Evolutionary conservation across 306 rosid genomes (phyloP), one percentile per base, ranked within the genome.

Genomic region (Cicer bijugum): DNA sequence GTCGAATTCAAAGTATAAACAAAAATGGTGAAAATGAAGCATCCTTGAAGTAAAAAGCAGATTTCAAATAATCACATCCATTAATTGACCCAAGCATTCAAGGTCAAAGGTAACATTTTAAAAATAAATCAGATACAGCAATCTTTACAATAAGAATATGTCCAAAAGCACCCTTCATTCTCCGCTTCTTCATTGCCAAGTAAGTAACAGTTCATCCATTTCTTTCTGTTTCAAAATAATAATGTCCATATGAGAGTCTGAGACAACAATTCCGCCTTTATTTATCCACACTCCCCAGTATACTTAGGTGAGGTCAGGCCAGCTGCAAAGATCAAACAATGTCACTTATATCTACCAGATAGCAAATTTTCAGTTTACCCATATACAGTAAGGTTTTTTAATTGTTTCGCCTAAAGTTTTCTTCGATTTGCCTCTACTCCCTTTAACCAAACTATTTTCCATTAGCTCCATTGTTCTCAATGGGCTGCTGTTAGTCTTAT

Each of bases 11-110:
- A 50, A 63, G 35, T 8, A 42, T n/a, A 12, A 38, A 43, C 68
- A 14, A 23, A 55, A 33, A 45, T 8, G 17, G 69, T 35, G 71
- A 50, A 62, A 62, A 48, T 11, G 39, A 9, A 37, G 42, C 42
- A 12, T 62, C 66, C 71, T 17, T 35, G 43, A 62, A 35, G 62
- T 23, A 67, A n/a, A 67, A n/a, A n/a, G n/a, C 5, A 67, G 42
- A 67, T 23, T 8, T 47, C 9, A 47, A 74, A 61, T 16, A 61
- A 37, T 48, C 9, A 12, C 14, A 1, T 4, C 19, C 60, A 47
- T 11, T n/a, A 17, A 14, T 35, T 44, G 12, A 45, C 44, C 65
- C 17, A 14, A 9, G 56, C n/a, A 35, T 15, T 14, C 16, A 59
- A 3, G 69, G 8, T 57, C 44, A 43, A 28, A 4, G 15, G 15